Conservation (phyloP, 371 early-diverging fungal species). For the Mortierella polycephala region DNA sequence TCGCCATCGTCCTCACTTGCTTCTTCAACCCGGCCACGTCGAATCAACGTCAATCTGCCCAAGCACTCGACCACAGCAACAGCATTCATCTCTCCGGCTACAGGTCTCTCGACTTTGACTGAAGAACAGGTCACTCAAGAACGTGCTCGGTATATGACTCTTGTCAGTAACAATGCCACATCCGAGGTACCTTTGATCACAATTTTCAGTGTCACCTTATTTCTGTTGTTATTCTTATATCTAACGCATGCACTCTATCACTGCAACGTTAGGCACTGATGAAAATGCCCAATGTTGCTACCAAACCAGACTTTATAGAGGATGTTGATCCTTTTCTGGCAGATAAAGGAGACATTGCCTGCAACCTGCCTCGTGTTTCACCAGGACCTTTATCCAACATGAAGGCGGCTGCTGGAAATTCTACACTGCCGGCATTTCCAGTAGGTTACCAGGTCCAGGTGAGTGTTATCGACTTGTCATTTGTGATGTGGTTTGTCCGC, state of each 20-base stretch:
- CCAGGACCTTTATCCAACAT: conserved; percentile 21
- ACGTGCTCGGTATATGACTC: conserved; percentile 28
- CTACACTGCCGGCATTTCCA: conserved; percentile 7
- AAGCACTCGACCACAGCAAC: conserved; percentile 23
- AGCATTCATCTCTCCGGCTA: conserved; percentile 18
- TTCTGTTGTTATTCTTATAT: neutral
- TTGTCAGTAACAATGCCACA: conserved; percentile 33
- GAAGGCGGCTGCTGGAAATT: conserved; percentile 11
- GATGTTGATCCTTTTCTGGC: neutral
- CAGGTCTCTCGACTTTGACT: conserved; percentile 21
- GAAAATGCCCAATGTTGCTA: conserved; percentile 44
- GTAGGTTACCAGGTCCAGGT: conserved; percentile 27
- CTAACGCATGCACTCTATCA: neutral
- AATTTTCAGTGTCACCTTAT: neutral
- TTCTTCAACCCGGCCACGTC: conserved; percentile 19
- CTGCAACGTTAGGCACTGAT: conserved; percentile 15
- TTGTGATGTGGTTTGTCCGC: neutral
- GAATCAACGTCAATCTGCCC: conserved; percentile 32
- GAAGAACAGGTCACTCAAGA: conserved; percentile 16
- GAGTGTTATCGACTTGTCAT: neutral
- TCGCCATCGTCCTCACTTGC: conserved; percentile 7
- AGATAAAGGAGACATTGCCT: neutral
- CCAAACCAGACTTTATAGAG: conserved; percentile 27
- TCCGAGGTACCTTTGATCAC: conserved; percentile 31
- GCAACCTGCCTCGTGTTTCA: conserved; percentile 15